Percentiles rank a stretch among this genome's conserved stretches.
These are phyloP conservation scores for Talaromyces sp. DNA, from an alignment of 2,329 filamentous ascomycete species.

Conservation along the genomic window DNA sequence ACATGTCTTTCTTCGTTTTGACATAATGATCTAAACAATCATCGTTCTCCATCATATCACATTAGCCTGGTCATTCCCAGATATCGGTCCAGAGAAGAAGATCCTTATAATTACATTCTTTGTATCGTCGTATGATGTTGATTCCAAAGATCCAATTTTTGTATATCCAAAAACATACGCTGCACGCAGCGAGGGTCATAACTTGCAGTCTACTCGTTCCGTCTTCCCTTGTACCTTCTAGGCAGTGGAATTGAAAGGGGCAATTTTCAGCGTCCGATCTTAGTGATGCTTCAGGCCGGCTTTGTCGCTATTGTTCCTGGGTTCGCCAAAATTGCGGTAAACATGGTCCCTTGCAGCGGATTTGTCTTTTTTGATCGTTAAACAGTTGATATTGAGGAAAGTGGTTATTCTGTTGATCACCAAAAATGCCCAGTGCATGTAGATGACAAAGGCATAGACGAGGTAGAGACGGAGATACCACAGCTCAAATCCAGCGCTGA, in stretches of 20 bases:
- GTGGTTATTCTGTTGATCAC: slow-evolving; percentile 89
- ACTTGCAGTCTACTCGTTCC: neutral
- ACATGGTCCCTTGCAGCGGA: slow-evolving; percentile 32
- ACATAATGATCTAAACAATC: neutral
- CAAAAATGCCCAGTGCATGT: slow-evolving; percentile 87
- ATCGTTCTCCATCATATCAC: neutral
- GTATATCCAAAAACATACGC: neutral
- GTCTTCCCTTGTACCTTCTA: neutral
- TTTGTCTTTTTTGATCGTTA: slow-evolving; percentile 65
- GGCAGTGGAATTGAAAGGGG: neutral
- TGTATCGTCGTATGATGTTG: neutral
- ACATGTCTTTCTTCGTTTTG: neutral
- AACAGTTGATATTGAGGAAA: slow-evolving; percentile 87
- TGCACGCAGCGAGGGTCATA: neutral
- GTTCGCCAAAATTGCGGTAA: slow-evolving; percentile 36
- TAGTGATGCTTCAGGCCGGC: slow-evolving; percentile 17
- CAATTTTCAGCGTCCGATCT: neutral
- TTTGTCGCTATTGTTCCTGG: slow-evolving; percentile 17
- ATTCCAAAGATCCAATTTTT: neutral
- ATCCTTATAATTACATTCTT: slow-evolving; percentile 1
- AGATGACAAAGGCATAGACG: slow-evolving; percentile 75
- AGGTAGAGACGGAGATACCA: slow-evolving; percentile 83
- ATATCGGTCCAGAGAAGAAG: neutral
- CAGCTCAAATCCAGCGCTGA: slow-evolving; percentile 66
- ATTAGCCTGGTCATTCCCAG: neutral